These are phyloP conservation scores for Bipolaris oryzae DNA, from an alignment of 2,329 filamentous ascomycete genomes.

Conservation along the genomic window DNA sequence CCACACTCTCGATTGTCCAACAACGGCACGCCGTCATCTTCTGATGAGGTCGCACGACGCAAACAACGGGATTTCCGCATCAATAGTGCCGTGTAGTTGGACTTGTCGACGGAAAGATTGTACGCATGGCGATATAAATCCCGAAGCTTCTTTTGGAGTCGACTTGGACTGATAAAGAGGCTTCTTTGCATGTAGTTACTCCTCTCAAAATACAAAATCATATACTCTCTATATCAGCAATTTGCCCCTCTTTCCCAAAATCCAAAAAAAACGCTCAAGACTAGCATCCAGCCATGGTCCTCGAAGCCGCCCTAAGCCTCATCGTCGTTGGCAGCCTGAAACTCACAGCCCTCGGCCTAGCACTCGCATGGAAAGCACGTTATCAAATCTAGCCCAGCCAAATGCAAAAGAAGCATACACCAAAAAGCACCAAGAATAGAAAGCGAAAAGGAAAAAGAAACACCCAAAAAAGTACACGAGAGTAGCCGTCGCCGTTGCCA, in stretches of 20 bases:
- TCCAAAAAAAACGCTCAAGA: background rate
- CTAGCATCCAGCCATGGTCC: constrained; percentile 15
- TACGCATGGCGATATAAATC: background rate
- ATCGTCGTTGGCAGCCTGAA: constrained; percentile 38
- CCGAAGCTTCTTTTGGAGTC: background rate
- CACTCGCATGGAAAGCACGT: constrained; percentile 34
- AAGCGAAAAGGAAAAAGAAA: too few species aligned
- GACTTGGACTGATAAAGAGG: background rate
- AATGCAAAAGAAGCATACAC: background rate
- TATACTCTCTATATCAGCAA: background rate
- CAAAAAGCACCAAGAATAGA: background rate
- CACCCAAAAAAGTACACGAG: background rate
- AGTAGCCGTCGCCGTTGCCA: too few species aligned
- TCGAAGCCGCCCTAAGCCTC: constrained; percentile 29
- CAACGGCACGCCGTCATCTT: background rate
- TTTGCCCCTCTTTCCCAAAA: too few species aligned
- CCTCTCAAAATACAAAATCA: background rate
- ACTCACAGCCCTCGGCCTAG: constrained; percentile 38
- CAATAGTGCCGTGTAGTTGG: background rate
- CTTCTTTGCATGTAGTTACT: background rate
- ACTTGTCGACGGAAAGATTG: background rate
- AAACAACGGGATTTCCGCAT: background rate
- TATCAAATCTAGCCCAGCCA: constrained; percentile 17
- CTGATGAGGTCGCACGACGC: background rate
- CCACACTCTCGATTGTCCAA: background rate